Base-by-base conservation (phyloP, 2,329 filamentous ascomycete species). In the Colletotrichum coccodes region DNA sequence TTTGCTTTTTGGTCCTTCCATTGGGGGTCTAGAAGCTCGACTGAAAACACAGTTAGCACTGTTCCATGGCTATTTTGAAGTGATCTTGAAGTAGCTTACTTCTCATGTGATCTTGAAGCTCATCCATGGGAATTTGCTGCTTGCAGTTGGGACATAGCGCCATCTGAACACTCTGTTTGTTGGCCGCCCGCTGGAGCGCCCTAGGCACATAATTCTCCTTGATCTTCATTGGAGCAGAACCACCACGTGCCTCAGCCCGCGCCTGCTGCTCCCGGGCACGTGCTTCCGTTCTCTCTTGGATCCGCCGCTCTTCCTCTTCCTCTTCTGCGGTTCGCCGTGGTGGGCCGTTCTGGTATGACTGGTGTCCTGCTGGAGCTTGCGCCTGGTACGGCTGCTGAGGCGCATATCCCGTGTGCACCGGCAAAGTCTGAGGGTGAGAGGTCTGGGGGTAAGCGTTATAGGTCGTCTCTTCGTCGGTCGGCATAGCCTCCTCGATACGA, bases 1-100 rank as follows among this genome's bases (percentile, higher is more conserved):
- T 97, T 97, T 66, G 93, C 92, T 73, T 94, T 94, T 79, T 98
- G 95, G 78, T 98, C 95, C 79, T 97, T 97, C 95, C 95, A 98
- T 68, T 92, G 89, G 0, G 95, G 95, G 78, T 98, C 95, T 68
- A 98, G 88, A 53, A 98, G 87, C 81, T 98, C 95, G 77, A 98
- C 92, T 92, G 47, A 18, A 59, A 23, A 21, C 6, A 32, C 34
- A n/a, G 73, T 85, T 79, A 87, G 80, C 71, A 69, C 65, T 2
- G 38, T 40, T 40, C 18, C 14, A 67, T 18, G 21, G 21, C 11
- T 14, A 16, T 36, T 56, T 46, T 44, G 9, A 16, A 40, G 53
- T 56, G 21, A 16, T 23, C 21, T 28, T 42, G 50, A 38, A n/a
- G 54, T 59, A 46, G 76, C 86, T 81, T 83, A 92, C 90, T 97